Evolutionary conservation across 1,284 basidiomycete genomes (phyloP).

Genomic region (Ganoderma leucocontextum): DNA sequence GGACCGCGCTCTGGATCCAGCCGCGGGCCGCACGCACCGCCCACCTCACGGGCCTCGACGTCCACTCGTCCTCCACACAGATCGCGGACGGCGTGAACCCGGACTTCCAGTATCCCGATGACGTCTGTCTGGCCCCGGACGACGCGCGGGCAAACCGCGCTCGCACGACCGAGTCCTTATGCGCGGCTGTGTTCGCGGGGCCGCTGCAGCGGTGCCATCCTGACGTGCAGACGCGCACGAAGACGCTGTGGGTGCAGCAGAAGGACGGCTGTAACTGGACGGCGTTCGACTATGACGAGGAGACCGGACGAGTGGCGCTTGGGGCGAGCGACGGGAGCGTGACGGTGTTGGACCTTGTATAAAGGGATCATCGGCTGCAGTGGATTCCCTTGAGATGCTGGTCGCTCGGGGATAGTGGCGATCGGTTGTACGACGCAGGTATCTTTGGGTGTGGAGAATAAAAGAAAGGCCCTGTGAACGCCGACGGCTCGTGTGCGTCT

Average conservation of each 20-base stretch:
- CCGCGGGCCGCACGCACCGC: slow-evolving; percentile 47
- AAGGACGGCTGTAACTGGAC: slow-evolving; percentile 54
- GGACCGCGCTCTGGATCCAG: slow-evolving; percentile 67
- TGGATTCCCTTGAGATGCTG: background rate
- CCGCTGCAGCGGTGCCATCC: slow-evolving; percentile 37
- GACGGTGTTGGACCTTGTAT: slow-evolving; percentile 48
- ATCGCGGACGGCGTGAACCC: slow-evolving; percentile 24
- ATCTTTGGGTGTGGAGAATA: too few species aligned
- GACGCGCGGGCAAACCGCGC: background rate
- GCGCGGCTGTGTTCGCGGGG: slow-evolving; percentile 58
- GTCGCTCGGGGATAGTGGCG: background rate
- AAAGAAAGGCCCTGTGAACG: too few species aligned
- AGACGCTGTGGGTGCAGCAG: slow-evolving; percentile 39
- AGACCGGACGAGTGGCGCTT: slow-evolving; percentile 56
- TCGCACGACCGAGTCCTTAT: slow-evolving; percentile 47
- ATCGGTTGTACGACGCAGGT: background rate
- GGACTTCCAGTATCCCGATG: slow-evolving; percentile 13
- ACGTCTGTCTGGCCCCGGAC: background rate
- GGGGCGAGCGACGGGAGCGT: slow-evolving; percentile 58
- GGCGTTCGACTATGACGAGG: slow-evolving; percentile 65
- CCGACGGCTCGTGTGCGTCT: too few species aligned
- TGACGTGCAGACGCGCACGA: slow-evolving; percentile 32
- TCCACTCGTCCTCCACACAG: slow-evolving; percentile 39
- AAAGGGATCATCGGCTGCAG: background rate
- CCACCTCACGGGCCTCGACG: slow-evolving; percentile 38